Conservation (phyloP, 306 rosid species). For the Crataegus laevigata region DNA sequence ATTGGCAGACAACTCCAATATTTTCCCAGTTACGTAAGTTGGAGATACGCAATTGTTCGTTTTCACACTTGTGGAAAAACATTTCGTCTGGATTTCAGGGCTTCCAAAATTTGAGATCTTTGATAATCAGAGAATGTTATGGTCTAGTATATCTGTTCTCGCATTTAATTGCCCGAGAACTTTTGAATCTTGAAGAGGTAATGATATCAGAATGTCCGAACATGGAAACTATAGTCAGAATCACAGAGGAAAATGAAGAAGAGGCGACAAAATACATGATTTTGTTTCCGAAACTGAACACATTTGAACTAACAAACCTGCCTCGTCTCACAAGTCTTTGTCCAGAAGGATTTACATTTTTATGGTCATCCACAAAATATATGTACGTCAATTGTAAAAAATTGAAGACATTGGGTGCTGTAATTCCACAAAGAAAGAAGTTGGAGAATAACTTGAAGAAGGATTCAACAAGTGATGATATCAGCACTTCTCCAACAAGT, state of each 20-base stretch:
- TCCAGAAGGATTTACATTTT: background rate
- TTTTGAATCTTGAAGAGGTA: background rate
- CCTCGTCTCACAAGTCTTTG: background rate
- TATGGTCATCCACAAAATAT: background rate
- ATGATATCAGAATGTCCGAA: fast-evolving
- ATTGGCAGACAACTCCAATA: background rate
- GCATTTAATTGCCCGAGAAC: no score
- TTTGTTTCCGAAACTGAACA: background rate
- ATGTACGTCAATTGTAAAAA: no score
- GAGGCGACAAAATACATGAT: background rate
- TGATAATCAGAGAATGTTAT: fast-evolving
- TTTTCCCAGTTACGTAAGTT: background rate
- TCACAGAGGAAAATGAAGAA: background rate
- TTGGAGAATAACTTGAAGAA: no score
- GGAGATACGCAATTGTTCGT: fast-evolving
- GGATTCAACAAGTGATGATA: no score
- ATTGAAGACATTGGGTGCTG: no score
- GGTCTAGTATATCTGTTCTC: no score
- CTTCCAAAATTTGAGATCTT: background rate
- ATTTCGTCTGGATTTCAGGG: background rate
- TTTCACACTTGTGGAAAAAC: background rate
- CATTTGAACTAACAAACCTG: fast-evolving
- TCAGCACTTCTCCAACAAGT: no score
- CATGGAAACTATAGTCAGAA: background rate
- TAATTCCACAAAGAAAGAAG: no score